Base-by-base conservation (phyloP, 2,329 filamentous ascomycete genomes). In the Rhynchosporium agropyri region DNA sequence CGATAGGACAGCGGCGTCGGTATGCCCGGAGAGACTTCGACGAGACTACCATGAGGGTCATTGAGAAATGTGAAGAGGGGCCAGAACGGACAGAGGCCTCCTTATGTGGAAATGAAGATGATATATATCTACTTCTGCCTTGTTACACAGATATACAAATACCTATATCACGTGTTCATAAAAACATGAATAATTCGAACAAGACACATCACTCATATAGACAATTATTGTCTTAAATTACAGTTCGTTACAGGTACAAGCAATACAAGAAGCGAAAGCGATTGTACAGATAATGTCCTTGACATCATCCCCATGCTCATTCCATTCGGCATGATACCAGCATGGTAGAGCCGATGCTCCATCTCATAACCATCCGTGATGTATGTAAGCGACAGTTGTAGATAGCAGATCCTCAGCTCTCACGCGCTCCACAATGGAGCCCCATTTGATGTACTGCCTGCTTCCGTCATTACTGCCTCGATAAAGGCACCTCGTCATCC, bases 261-360 rank as follows among this genome's bases (percentile, higher is more conserved):
- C 59, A 59, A 66, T 68, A 68, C 67, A 68, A 61, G 67, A 68
- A 68, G 54, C 48, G 67, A 64, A 56, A 67, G 65, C 55, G 65
- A 65, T 61, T 59, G 61, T 60, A 63, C 56, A 48, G 43, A 38
- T 36, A 51, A 31, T n/a, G 31, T 38, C 26, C 15, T 9, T 4
- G 33, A 26, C 9, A 38, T 20, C 20, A 5, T 20, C 33, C 50
- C 10, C 20, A 5, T 20, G n/a, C 50, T 40, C 33, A 15, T 13
- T n/a, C 26, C 20, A 9, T 40, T 40, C 33, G 6, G 9, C n/a
- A 13, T 28, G 3, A 33, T 12, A 38, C 5, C 49, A 54, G 40
- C 20, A 40, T 13, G n/a, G n/a, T 26, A 54, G 9, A 40, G 33
- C 15, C 3, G 10, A 54, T 54, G 33, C 36, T 40, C n/a, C 36